Percentiles rank a stretch among this genome's conserved stretches.
Evolutionary conservation across 2,329 filamentous ascomycete genomes (phyloP).

Genomic region (Exophiala sp.): DNA sequence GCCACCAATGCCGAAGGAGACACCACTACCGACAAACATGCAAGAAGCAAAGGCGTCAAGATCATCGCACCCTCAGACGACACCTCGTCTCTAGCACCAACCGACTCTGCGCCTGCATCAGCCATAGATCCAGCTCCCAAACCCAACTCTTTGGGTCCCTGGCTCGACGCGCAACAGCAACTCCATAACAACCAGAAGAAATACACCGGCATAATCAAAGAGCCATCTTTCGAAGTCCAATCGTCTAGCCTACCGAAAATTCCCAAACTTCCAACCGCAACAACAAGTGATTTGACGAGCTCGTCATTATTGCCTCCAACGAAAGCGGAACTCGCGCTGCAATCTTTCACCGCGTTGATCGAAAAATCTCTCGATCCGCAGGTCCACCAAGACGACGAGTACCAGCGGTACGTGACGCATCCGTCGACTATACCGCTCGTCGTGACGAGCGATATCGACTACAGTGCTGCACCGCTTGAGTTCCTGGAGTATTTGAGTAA

Average conservation of each 20-base stretch:
- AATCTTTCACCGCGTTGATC: slow-evolving; percentile 65
- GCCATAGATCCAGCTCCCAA: slow-evolving; percentile 20
- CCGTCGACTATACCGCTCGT: slow-evolving; percentile 79
- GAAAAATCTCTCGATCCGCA: slow-evolving; percentile 80
- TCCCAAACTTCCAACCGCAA: slow-evolving; percentile 23
- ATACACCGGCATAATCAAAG: slow-evolving; percentile 57
- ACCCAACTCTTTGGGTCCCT: slow-evolving; percentile 32
- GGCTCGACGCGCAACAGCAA: slow-evolving; percentile 35
- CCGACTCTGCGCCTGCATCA: slow-evolving; percentile 31
- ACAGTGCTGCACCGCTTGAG: slow-evolving; percentile 47
- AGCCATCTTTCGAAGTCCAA: slow-evolving; percentile 35
- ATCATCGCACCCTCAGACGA: slow-evolving; percentile 60
- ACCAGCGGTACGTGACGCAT: slow-evolving; percentile 82
- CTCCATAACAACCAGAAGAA: slow-evolving; percentile 30
- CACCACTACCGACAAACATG: slow-evolving; percentile 46
- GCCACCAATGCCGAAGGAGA: slow-evolving; percentile 59
- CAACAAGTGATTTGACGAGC: slow-evolving; percentile 43
- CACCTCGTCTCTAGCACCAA: slow-evolving; percentile 30
- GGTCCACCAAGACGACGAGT: slow-evolving; percentile 78
- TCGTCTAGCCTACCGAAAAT: slow-evolving; percentile 23
- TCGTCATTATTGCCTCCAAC: slow-evolving; percentile 57
- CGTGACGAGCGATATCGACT: slow-evolving; percentile 39
- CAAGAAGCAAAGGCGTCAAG: slow-evolving; percentile 61
- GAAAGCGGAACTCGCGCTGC: slow-evolving; percentile 80
- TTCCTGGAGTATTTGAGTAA: slow-evolving; percentile 74